Evolutionary conservation across 306 rosid species (phyloP).

Genomic region (Medicago arabica): DNA sequence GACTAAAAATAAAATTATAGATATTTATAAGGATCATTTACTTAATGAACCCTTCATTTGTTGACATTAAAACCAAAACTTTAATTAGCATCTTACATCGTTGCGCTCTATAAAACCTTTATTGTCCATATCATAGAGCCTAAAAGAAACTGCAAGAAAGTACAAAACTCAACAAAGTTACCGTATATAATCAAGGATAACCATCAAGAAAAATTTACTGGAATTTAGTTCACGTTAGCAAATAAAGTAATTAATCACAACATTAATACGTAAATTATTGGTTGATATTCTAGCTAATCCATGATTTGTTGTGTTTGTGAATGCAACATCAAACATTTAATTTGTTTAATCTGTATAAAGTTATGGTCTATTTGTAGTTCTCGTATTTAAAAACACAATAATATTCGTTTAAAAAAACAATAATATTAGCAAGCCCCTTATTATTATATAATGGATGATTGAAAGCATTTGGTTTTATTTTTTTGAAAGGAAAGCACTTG

Average conservation of each 20-base stretch:
- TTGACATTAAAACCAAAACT: neutral
- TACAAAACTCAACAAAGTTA: neutral
- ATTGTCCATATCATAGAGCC: conserved; percentile 75
- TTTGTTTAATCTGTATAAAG: neutral
- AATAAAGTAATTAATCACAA: neutral
- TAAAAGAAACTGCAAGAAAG: conserved; percentile 75
- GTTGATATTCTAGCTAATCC: neutral
- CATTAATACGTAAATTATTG: neutral
- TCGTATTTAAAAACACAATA: too few relatives aligned
- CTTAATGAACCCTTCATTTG: too few relatives aligned
- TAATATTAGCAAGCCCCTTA: too few relatives aligned
- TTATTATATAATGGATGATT: too few relatives aligned
- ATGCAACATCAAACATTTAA: neutral
- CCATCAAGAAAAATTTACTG: neutral
- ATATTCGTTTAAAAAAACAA: too few relatives aligned
- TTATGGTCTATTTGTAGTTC: too few relatives aligned
- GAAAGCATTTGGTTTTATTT: too few relatives aligned
- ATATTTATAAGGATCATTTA: too few relatives aligned
- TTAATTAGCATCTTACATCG: conserved; percentile 59
- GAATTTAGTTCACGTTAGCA: neutral
- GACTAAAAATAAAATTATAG: too few relatives aligned
- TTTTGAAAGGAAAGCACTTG: too few relatives aligned
- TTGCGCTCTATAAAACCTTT: conserved; percentile 85
- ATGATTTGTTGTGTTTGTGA: neutral
- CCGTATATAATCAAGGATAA: neutral